These are phyloP conservation scores for Graphiopsis chlorocephala DNA, from an alignment of 2,329 filamentous ascomycete genomes.

Conservation along the genomic window DNA sequence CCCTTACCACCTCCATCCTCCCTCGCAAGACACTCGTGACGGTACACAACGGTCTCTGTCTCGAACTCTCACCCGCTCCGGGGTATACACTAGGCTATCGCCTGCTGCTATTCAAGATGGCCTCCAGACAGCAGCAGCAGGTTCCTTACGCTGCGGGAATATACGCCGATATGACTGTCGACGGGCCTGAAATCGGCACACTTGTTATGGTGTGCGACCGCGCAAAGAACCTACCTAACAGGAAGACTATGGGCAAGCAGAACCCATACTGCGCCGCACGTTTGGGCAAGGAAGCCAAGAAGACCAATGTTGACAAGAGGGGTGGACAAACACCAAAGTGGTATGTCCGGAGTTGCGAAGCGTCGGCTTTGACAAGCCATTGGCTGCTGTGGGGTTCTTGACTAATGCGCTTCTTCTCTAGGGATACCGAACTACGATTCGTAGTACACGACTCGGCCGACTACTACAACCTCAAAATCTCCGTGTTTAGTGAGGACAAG, in stretches of 20 bases:
- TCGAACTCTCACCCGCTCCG: constrained; percentile 3
- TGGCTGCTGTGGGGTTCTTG: constrained; percentile 9
- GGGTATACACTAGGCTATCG: constrained; percentile 12
- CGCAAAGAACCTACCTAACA: constrained; percentile 94
- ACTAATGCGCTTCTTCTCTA: constrained; percentile 40
- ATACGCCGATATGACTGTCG: constrained; percentile 88
- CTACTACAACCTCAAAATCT: constrained; percentile 93
- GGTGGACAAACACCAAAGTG: constrained; percentile 95
- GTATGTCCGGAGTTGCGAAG: constrained; percentile 52
- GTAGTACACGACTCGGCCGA: constrained; percentile 94
- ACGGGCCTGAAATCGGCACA: constrained; percentile 90
- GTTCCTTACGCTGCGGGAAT: constrained; percentile 80
- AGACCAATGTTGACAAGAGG: constrained; percentile 89
- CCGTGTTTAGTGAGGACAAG: constrained; percentile 97
- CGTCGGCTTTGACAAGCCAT: constrained; percentile 4
- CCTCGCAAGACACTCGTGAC: background rate
- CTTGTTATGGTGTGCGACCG: constrained; percentile 88
- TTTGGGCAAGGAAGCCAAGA: constrained; percentile 94
- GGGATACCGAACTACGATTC: constrained; percentile 97
- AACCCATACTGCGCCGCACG: constrained; percentile 94
- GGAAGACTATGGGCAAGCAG: constrained; percentile 97
- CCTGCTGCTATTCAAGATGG: constrained; percentile 30
- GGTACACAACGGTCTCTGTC: constrained; percentile 6
- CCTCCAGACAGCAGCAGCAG: constrained; percentile 27
- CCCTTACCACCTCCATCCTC: background rate